Percentiles rank a stretch among this genome's conserved stretches.
Conservation (phyloP, 2,329 filamentous ascomycete genomes). For the Coniosporium tulheliwenetii region DNA sequence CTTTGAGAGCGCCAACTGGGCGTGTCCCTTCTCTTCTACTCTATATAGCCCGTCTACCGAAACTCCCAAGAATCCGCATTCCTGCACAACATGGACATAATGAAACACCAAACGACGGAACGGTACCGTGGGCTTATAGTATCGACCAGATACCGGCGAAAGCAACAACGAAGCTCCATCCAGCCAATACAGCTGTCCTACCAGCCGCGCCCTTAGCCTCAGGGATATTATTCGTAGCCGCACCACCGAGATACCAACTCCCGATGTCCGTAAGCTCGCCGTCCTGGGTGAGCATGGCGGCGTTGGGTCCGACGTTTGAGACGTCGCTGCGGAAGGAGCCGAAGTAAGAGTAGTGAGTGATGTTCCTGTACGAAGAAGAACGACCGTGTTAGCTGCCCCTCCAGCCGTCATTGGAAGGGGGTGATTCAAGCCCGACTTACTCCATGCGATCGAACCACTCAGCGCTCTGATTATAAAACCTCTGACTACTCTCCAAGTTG, state of each 20-base stretch:
- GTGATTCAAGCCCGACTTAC: slow-evolving; percentile 15
- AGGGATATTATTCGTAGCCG: slow-evolving; percentile 20
- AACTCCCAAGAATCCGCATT: no score
- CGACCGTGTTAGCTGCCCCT: no score
- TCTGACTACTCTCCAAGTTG: slow-evolving; percentile 40
- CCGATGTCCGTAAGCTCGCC: slow-evolving; percentile 63
- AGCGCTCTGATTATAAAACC: slow-evolving; percentile 51
- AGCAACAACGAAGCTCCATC: slow-evolving; percentile 10
- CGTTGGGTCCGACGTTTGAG: slow-evolving; percentile 62
- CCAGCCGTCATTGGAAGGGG: background rate
- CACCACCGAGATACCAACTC: slow-evolving; percentile 55
- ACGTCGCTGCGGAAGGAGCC: slow-evolving; percentile 54
- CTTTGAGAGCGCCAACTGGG: no score
- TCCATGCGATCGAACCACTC: slow-evolving; percentile 50
- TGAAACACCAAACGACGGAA: no score
- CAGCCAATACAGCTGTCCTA: slow-evolving; percentile 10
- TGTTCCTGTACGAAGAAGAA: slow-evolving; percentile 21
- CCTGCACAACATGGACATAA: no score
- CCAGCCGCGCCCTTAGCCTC: slow-evolving; percentile 10
- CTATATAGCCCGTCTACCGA: no score
- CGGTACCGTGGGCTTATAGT: no score
- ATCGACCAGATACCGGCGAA: slow-evolving; percentile 1
- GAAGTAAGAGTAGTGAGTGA: slow-evolving; percentile 60
- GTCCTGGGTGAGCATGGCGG: slow-evolving; percentile 50
- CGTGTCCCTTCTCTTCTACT: no score